A percentile compares a stretch with the other conserved stretches of the same genome.
Evolutionary conservation across 441 rosid genomes (phyloP).

Genomic region (Heliophila coronopifolia): DNA sequence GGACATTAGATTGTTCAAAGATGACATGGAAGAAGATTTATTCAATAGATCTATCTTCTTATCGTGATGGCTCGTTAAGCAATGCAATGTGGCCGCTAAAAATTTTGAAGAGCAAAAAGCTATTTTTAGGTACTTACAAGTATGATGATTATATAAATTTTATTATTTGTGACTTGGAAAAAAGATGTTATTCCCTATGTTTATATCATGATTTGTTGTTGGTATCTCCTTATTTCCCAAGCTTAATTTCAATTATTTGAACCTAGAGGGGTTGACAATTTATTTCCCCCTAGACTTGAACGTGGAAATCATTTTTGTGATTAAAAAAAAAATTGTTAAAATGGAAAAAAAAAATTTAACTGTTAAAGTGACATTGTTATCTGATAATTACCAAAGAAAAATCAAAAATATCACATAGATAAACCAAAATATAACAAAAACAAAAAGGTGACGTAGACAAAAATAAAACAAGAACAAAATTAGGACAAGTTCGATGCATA

Average conservation of each 20-base stretch:
- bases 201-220: neutral
- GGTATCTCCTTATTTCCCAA: neutral
- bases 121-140: neutral
- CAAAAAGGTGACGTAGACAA: too few species aligned
- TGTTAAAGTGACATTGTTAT: too few species aligned
- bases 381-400: too few species aligned
- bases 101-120: neutral
- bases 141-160: neutral
- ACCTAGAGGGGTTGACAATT: too few species aligned
- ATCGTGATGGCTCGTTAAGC: neutral
- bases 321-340: too few species aligned
- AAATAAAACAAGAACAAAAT: too few species aligned
- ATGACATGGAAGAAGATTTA: constrained; percentile 6
- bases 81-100: neutral
- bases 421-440: too few species aligned
- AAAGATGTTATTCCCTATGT: neutral
- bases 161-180: neutral
- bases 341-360: too few species aligned
- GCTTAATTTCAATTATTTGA: neutral
- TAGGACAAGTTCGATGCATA: too few species aligned
- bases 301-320: too few species aligned
- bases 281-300: too few species aligned
- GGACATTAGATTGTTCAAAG: neutral
- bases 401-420: too few species aligned
- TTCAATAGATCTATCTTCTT: constrained; percentile 5